Base-by-base conservation (phyloP, 78 protist species). In the Emiliania huxleyi region DNA sequence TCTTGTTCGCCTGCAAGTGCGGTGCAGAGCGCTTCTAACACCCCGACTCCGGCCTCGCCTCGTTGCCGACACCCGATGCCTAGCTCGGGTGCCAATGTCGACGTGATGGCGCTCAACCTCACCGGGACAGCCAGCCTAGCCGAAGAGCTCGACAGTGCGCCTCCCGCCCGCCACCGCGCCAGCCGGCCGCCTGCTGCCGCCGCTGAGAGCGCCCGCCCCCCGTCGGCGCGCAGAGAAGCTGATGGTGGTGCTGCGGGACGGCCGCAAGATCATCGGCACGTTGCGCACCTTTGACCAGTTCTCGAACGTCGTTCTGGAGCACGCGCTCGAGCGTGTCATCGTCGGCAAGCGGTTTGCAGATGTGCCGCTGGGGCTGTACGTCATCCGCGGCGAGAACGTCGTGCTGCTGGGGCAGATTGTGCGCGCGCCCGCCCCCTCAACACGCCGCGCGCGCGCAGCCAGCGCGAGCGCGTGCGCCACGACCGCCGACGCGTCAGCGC, bases 281-380 rank as follows among this genome's bases (percentile, higher is more conserved):
- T 62, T 97, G 94, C 96, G 98, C 87, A 94, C 97, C 8, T 95
- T 96, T 71, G 98, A 97, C 89, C 98, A 97, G 71, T 97, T 96
- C 40, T 95, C 98, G 40, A 96, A 96, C 91, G 48, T 96, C 3
- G 94, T 96, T 42, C 56, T 96, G n/a, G 96, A 96, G 88, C 95
- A 93, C 48, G 93, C 98, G 29, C 48, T 96, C 19, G 97, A 96
- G 89, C 96, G 98, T 26, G 52, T 93, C 18, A 91, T 94, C 90
- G 95, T 92, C n/a, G 97, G 93, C 12, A 84, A 92, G 35, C 23
- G 62, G 49, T 96, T 91, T 83, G 94, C 96, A 29, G 98, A 96
- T 75, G 90, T 95, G 44, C 91, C 43, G 52, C 48, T 92, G 29
- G 98, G 98, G 62, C 93, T 96, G 46, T 95, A 91, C 62, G 85